Base-by-base conservation (phyloP, 805 yeast genomes). In the Wickerhamiella spandovensis region DNA sequence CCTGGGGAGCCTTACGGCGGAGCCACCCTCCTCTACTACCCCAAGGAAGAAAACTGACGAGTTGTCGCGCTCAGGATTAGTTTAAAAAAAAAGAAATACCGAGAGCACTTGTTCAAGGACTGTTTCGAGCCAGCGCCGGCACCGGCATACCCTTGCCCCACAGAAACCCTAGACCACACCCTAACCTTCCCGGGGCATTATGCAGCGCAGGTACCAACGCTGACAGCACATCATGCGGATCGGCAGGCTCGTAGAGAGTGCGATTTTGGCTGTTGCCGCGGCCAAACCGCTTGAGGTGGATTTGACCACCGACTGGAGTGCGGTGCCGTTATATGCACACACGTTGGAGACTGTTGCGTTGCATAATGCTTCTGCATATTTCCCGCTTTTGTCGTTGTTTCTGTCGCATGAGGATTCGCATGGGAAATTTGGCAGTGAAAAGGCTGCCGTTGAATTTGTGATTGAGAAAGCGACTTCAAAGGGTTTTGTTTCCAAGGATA, bases 281-380 rank as follows among this genome's bases (percentile, higher is more conserved):
- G 28, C 49, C 51, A 49, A 51, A 25, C 50, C 48, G 20, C 46
- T 51, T 12, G 48, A 24, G 2, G 48, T 53, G 12, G 49, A 48
- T 21, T 35, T 53, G 23, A 48, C 47, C 17, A 46, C 56, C 10
- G 46, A 47, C 30, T 53, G 56, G 56, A 28, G 17, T 17, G 46
- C 47, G 6, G 39, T 47, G 17, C 54, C 54, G 5, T 18, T 30
- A 13, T 30, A 24, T 6, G 49, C 44, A 8, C 51, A 48, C 20
- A 45, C 49, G 5, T 48, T 59, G 13, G 71, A 68, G 48, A 57
- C 70, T 1, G 48, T 68, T 44, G 54, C 67, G 2, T 48, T 28
- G 18, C 65, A 61, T 41, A 62, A 60, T 49, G 51, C 63, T 10
- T 55, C 62, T 18, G 53, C 68, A 0, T 68, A 53, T 45, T 68